Conservation (phyloP, 768 basidiomycete genomes). For the Pisolithus microcarpus region DNA sequence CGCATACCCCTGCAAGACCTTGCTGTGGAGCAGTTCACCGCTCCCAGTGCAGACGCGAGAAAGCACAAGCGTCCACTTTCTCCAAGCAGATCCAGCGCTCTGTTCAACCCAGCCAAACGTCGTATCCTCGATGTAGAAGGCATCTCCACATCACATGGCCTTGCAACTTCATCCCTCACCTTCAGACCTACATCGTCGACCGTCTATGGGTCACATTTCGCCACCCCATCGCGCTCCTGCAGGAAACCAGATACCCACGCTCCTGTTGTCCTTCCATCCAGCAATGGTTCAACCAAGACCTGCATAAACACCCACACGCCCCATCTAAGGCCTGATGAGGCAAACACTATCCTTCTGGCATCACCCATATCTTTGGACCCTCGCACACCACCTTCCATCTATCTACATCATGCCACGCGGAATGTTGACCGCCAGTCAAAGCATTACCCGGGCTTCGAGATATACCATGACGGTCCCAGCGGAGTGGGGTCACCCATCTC, state of each 20-base stretch:
- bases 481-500: conserved; percentile 4
- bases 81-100: conserved; percentile 36
- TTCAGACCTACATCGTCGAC: conserved; percentile 25
- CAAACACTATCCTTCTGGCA: conserved; percentile 8
- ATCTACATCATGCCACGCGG: conserved; percentile 14
- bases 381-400: conserved; percentile 22
- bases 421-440: conserved; percentile 44
- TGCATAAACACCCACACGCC: neutral
- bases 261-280: conserved; percentile 9
- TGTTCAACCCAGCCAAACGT: conserved; percentile 61
- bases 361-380: conserved; percentile 13
- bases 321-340: neutral
- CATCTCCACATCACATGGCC: conserved; percentile 28
- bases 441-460: conserved; percentile 63
- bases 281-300: conserved; percentile 40
- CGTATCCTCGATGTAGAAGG: conserved; percentile 55
- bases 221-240: conserved; percentile 30
- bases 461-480: conserved; percentile 38
- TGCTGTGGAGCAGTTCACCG: conserved; percentile 50
- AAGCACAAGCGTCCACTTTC: conserved; percentile 59
- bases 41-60: conserved; percentile 21
- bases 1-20: conserved; percentile 54
- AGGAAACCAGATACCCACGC: conserved; percentile 24
- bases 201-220: conserved; percentile 11
- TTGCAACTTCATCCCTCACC: conserved; percentile 13